phyloP scores from a whole-genome alignment of 305 asterid genomes.

The Fraxinus baroniana region DNA sequence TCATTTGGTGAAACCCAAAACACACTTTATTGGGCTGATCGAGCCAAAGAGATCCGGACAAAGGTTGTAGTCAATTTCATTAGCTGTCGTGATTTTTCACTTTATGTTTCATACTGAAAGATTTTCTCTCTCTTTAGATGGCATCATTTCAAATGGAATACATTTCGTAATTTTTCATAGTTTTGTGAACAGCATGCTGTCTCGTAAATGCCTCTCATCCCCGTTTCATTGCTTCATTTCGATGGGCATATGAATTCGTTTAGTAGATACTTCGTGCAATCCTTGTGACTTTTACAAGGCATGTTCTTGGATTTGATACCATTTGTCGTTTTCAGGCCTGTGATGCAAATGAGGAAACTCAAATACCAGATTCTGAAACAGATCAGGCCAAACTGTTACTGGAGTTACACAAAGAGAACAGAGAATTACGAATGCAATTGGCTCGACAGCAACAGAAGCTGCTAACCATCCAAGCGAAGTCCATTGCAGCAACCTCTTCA shows the following conservation, averaged over 20 bases:
- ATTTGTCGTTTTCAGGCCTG: constrained; percentile 29
- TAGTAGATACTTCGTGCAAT: background rate
- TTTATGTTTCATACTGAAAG: background rate
- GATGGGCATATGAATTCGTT: background rate
- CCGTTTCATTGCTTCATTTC: background rate
- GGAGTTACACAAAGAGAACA: constrained; percentile 61
- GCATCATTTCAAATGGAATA: background rate
- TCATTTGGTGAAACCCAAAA: constrained; percentile 62
- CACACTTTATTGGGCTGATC: constrained; percentile 72
- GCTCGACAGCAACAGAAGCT: constrained; percentile 58
- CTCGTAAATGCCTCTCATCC: background rate
- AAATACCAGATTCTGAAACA: constrained; percentile 45
- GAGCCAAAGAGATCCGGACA: constrained; percentile 61
- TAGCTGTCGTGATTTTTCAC: background rate
- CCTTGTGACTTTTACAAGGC: background rate
- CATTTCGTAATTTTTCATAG: background rate
- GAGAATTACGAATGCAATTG: constrained; percentile 49
- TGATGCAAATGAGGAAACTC: constrained; percentile 50
- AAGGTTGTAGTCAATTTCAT: constrained; percentile 31
- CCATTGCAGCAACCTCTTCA: constrained; percentile 50
- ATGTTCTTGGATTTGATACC: background rate
- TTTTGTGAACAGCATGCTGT: background rate
- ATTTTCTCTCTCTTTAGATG: background rate
- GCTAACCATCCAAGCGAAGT: constrained; percentile 48
- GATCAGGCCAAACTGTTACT: constrained; percentile 57